A percentile compares a stretch with the other conserved stretches of the same genome.
phyloP scores from a whole-genome alignment of 2,329 filamentous ascomycete species.

The Fonsecaea pedrosoi region DNA sequence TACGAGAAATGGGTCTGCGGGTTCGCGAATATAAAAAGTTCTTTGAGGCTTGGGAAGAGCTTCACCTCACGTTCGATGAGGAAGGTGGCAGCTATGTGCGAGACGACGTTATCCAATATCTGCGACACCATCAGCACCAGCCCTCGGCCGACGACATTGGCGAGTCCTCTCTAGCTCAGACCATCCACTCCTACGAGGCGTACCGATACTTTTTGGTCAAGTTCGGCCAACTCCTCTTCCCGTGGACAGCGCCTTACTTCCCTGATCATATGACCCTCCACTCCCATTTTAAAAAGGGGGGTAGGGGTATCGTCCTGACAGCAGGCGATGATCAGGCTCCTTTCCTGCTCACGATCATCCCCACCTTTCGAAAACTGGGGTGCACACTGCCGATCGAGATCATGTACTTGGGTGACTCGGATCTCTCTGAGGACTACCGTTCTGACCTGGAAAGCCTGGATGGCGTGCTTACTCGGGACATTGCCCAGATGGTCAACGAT shows the following conservation, averaged over 20 bases:
- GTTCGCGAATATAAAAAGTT: slow-evolving; percentile 50
- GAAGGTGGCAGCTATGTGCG: slow-evolving; percentile 49
- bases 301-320: slow-evolving; percentile 54
- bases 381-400: slow-evolving; percentile 40
- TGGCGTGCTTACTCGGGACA: slow-evolving; percentile 54
- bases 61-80: slow-evolving; percentile 38
- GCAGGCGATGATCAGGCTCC: slow-evolving; percentile 54
- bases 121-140: slow-evolving; percentile 42
- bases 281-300: slow-evolving; percentile 51
- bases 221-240: slow-evolving; percentile 47
- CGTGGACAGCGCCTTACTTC: slow-evolving; percentile 50
- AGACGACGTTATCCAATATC: slow-evolving; percentile 52
- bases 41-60: slow-evolving; percentile 50
- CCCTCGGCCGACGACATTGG: slow-evolving; percentile 27
- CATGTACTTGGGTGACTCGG: slow-evolving; percentile 50
- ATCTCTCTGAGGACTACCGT: slow-evolving; percentile 53
- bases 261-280: slow-evolving; percentile 55
- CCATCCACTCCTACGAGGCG: slow-evolving; percentile 52
- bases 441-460: slow-evolving; percentile 51
- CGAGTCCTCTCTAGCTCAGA: slow-evolving; percentile 41
- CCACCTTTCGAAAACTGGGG: slow-evolving; percentile 39
- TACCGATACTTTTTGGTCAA: slow-evolving; percentile 51
- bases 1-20: slow-evolving; percentile 51
- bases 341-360: slow-evolving; percentile 54
- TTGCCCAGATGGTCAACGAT: slow-evolving; percentile 54